Percentiles rank a stretch among this genome's conserved stretches.
Conservation (phyloP, 495 filamentous ascomycete species). For the Penicillium parvum region DNA sequence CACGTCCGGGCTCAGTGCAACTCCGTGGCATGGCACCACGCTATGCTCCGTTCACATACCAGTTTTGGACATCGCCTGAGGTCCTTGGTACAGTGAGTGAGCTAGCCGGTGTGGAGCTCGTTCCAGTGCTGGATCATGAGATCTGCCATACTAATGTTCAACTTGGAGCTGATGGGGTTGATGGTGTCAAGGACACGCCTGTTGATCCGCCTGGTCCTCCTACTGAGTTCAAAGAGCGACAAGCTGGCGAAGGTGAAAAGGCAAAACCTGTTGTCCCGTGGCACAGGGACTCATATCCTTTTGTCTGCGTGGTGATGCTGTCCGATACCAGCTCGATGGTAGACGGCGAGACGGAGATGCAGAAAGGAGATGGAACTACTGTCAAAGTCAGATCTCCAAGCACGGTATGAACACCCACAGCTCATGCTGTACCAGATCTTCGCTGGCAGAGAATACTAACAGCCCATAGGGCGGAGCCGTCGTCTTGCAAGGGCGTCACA, state of each 20-base stretch:
- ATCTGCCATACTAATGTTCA: constrained; percentile 67
- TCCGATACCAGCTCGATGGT: neutral
- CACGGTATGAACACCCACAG: neutral
- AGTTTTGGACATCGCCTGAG: constrained; percentile 64
- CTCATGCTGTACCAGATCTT: neutral
- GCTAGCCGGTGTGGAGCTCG: constrained; percentile 69
- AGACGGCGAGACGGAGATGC: constrained; percentile 1
- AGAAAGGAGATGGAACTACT: constrained; percentile 2
- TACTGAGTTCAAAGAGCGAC: neutral
- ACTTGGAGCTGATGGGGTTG: constrained; percentile 1
- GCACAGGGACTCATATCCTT: neutral
- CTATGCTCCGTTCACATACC: constrained; percentile 62
- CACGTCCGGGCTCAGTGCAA: constrained; percentile 2
- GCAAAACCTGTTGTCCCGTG: neutral
- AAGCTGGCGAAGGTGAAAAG: neutral
- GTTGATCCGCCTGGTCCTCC: neutral
- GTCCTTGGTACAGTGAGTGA: constrained; percentile 62
- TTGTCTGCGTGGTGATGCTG: neutral
- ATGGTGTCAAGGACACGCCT: constrained; percentile 1
- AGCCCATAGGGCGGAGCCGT: constrained; percentile 57
- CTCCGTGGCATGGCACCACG: constrained; percentile 4
- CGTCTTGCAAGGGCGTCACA: constrained; percentile 67
- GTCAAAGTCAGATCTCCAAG: constrained; percentile 2
- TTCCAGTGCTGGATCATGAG: constrained; percentile 67
- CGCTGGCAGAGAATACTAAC: neutral